Base-by-base conservation (phyloP, 2,329 filamentous ascomycete genomes). In the Blastomyces gilchristii region DNA sequence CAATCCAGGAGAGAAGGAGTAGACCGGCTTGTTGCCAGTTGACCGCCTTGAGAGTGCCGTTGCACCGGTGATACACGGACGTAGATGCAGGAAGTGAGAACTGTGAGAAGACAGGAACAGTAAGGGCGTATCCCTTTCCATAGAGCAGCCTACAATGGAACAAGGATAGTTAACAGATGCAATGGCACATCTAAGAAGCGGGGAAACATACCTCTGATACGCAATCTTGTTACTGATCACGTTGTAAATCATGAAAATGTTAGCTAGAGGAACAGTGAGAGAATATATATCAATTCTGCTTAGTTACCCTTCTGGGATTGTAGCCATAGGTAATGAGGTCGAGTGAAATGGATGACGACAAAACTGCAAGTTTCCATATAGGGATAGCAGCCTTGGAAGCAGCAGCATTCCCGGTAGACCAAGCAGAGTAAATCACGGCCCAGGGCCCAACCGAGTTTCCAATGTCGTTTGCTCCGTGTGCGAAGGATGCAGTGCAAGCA, bases 211-310 rank as follows among this genome's bases (percentile, higher is more conserved):
- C 75, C 81, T 69, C 82, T 72, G 86, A 75, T 88, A 88, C 63
- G 87, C 90, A 73, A 89, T 86, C 76, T 88, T 88, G 81, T 91
- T 91, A 61, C 88, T 88, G 87, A 91, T 90, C 75, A 89, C 86
- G 67, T 34, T 1, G 2, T 11, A 37, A 31, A n/a, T 66, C 60
- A n/a, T 1, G 7, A 63, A 70, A 65, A 71, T 66, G 28, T 65
- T 67, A 68, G 65, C 61, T 5, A 22, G 9, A 47, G 22, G 7
- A 22, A n/a, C n/a, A 47, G 60, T 54, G 12, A 53, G 3, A 18
- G 6, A 22, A 22, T 3, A n/a, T 7, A 47, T 47, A 47, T 22
- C 8, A 18, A 47, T 56, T 3, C n/a, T 12, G 67, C 81, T 74
- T 76, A 85, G n/a, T 22, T 22, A 83, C 85, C 78, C 89, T 90